Evolutionary conservation across 179 eudicot genomes (phyloP), one percentile per base, ranked within the genome.

Genomic region (Beta macrorhiza): DNA sequence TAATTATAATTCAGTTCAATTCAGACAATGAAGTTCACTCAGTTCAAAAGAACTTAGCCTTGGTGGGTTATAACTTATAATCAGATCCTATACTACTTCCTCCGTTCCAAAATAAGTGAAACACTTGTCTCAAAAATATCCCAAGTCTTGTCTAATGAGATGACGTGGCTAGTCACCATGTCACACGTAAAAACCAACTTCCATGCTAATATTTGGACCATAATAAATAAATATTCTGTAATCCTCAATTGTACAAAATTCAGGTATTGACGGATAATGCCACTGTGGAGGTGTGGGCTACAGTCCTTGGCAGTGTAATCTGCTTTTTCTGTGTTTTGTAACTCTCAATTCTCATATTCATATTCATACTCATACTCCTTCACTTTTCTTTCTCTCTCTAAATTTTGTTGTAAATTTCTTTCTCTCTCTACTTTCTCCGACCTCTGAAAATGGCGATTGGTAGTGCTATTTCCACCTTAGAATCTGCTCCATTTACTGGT

Each of bases 381-480:
- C 55, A 22, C 78, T 37, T 25, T 53, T 10, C 20, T 22, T 47
- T 59, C 42, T 20, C 57, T 56, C 15, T 55, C 68, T 49, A 5
- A 74, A 74, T 74, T 49, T 58, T 12, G 49, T 52, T 16, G 16
- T 63, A 47, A 22, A 22, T 53, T 19, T 64, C n/a, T 2, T 17
- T 32, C 32, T 9, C 2, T 44, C 8, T 67, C 45, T 32, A 37
- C 63, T 47, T n/a, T 53, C 5, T 25, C 22, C 49, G 58, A 84
- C 58, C 84, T 32, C 63, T 19, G 16, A 77, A 3, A 69, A 85
- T 85, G 87, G 87, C 85, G 72, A 82, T 85, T 75, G 87, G 87
- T 16, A 85, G 78, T 70, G 83, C 87, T 62, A 55, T 85, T 15
- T 75, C 85, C 17, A 85, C 87, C 47, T 19, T 82, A 79, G 77